These are phyloP conservation scores for Lachnellula suecica DNA, from an alignment of 2,329 filamentous ascomycete species.

Conservation along the genomic window DNA sequence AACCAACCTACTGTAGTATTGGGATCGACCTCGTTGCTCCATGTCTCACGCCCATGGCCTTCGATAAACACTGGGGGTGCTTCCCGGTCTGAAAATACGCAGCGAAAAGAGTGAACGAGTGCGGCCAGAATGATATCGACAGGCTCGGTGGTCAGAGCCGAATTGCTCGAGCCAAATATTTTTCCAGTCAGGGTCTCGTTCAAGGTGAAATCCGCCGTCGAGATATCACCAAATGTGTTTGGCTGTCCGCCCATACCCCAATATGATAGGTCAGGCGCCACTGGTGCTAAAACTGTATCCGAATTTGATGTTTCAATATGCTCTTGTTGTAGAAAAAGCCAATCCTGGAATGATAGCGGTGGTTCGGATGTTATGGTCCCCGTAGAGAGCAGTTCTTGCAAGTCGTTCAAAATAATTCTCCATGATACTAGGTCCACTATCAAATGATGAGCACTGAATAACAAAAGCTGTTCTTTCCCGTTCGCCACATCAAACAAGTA, in stretches of 20 bases:
- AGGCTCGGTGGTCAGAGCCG: constrained; percentile 33
- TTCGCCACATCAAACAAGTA: not conserved
- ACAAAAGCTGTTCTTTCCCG: not conserved
- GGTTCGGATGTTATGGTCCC: not conserved
- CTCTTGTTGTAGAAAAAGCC: not conserved
- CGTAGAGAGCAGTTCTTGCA: not conserved
- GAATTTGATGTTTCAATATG: not conserved
- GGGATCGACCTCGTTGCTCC: constrained; percentile 33
- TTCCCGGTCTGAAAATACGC: constrained; percentile 34
- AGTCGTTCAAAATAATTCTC: not conserved
- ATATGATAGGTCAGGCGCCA: not conserved
- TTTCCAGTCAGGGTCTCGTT: not conserved
- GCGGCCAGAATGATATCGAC: constrained; percentile 37
- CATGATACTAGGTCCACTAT: not conserved
- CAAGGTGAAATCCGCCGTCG: not conserved
- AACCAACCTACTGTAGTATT: constrained; percentile 45
- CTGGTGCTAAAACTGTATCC: not conserved
- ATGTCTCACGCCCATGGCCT: constrained; percentile 40
- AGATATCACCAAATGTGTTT: not conserved
- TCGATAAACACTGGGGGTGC: constrained; percentile 39
- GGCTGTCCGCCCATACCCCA: not conserved
- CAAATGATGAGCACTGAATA: not conserved
- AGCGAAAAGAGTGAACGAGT: constrained; percentile 34
- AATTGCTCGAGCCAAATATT: constrained; percentile 26
- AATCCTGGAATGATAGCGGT: not conserved